Evolutionary conservation across 164 flowering plant genomes (phyloP).

Genomic region (Litsea cubeba): DNA sequence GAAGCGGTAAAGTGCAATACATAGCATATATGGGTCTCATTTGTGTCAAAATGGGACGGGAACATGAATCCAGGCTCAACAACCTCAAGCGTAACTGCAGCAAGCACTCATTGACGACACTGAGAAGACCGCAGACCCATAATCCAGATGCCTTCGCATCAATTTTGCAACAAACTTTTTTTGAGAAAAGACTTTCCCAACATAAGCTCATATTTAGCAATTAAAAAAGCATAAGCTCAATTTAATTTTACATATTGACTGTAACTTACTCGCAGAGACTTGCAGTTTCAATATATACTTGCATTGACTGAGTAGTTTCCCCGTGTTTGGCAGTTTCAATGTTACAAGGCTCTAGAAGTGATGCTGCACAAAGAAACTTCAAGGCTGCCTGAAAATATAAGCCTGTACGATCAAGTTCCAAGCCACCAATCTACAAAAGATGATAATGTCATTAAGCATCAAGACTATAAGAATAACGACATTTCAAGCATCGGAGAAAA

Average conservation of each 20-base stretch:
- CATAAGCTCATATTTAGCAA: not conserved
- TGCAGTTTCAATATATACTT: conserved; percentile 75
- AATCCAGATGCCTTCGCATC: not conserved
- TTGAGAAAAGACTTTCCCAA: not conserved
- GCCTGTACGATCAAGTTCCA: conserved; percentile 44
- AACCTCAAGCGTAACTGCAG: not conserved
- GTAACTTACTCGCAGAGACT: conserved; percentile 76
- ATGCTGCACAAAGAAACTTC: conserved; percentile 86
- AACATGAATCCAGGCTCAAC: not conserved
- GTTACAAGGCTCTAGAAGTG: conserved; percentile 54
- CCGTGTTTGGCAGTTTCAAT: conserved; percentile 53
- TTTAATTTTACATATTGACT: not conserved
- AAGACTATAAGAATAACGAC: not conserved
- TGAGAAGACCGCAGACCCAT: not conserved
- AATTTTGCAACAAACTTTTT: not conserved
- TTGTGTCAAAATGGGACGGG: not conserved
- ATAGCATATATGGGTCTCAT: not conserved
- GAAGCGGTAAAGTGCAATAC: not conserved
- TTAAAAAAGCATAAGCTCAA: not conserved
- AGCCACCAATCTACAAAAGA: conserved; percentile 48
- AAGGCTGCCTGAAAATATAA: conserved; percentile 85
- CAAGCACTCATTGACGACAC: not conserved
- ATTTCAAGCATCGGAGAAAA: conserved; percentile 1
- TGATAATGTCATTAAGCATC: not conserved
- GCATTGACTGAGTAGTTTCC: conserved; percentile 54